Base-by-base conservation (phyloP, 768 basidiomycete species). In the Lactarius akahatsu region DNA sequence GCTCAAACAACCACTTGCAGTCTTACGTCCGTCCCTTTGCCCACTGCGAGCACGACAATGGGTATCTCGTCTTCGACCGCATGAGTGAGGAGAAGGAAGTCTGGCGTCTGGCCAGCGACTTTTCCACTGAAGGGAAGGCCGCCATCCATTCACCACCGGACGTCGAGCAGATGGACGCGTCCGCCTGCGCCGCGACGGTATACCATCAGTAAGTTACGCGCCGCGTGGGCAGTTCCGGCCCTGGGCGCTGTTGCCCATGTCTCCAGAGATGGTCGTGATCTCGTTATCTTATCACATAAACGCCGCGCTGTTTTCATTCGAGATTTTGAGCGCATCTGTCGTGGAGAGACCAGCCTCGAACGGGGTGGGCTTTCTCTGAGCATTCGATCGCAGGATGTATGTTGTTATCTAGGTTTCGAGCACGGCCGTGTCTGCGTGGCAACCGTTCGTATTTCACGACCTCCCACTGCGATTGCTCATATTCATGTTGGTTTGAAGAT, bases 61-160 rank as follows among this genome's bases (percentile, higher is more conserved):
- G 92, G 13, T 91, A 83, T 71, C 77, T 92, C 57, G 77, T 92
- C 56, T 90, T 91, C 73, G 88, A 92, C 71, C 83, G 88, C 32
- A 57, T 73, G 26, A 81, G 79, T 32, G 79, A 81, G 10, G 72
- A 76, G 68, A 88, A 89, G 69, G 92, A 94, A 73, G 84, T 92
- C 20, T 94, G 91, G 92, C 79, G 87, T 30, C 80, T 71, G 36
- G 72, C 79, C 7, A 70, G 77, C 3, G 77, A 79, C 43, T 50
- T 65, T 58, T 13, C 23, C 50, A 32, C 41, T 16, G 60, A 54
- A 56, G 68, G 32, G 38, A 62, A 69, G 23, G 47, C 50, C 3
- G 47, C 65, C 18, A 4, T 56, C 4, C 43, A 36, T 55, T 36
- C 57, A 1, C 36, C 55, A 1, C 50, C 63, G 2, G 71, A 68